Base-by-base conservation (phyloP, 169 alveolate genomes). In the Eimeria necatrix region DNA sequence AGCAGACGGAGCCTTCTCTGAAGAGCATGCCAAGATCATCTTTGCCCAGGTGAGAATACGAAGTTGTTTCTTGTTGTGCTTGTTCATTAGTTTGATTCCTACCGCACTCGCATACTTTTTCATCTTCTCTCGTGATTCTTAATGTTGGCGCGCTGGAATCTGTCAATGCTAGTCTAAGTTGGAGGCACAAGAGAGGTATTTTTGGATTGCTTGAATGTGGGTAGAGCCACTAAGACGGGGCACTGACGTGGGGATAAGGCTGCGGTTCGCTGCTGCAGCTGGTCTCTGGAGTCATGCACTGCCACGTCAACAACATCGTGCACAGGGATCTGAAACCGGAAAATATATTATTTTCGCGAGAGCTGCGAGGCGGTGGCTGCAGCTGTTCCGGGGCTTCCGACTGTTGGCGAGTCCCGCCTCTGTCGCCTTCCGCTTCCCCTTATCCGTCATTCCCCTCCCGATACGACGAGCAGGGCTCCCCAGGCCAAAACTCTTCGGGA, bases 261-360 rank as follows among this genome's bases (percentile, higher is more conserved):
- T 46, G 26, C 7, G 60, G 32, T 24, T 24, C 6, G 74, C 71
- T 32, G 61, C 53, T 41, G 60, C 96, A 94, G 89, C 61, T 94
- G 41, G 41, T 94, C 18, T 93, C 92, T 8, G 96, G 93, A 26
- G 92, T 94, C 73, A 68, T 73, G 93, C 96, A 94, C 68, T 94
- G 96, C 73, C 96, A 94, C 89, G 14, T 52, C 49, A 84, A 89
- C 92, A 70, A 86, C 80, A 71, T 94, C 64, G 93, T 94, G n/a
- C 96, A 94, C 68, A 85, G 96, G 12, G 96, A 94, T 22, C 46
- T 94, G 51, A 94, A 94, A 83, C 96, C 96, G 20, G 96, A 94
- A 41, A 94, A 94, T 60, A 60, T 94, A 5, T 86, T 94, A 53
- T 94, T 91, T 78, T 80, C 91, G 26, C 95, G 73, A 4, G 90